These are phyloP conservation scores for Umbelopsis sp. DNA, from an alignment of 192 early-diverging fungal genomes.

Conservation along the genomic window DNA sequence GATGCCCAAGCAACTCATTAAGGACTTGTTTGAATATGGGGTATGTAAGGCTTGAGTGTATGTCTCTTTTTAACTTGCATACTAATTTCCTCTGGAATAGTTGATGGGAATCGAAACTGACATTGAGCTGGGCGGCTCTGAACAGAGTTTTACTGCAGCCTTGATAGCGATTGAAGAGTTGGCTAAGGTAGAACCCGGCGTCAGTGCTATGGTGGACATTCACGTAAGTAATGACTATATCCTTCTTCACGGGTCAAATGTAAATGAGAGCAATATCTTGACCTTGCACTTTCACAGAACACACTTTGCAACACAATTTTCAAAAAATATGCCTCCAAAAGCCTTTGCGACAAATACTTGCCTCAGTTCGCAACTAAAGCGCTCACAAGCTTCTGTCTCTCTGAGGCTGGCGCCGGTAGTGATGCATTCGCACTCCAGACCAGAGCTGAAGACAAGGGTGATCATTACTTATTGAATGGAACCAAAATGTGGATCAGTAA, in stretches of 20 bases:
- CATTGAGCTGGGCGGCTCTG: slow-evolving; percentile 78
- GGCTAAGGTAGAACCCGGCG: slow-evolving; percentile 92
- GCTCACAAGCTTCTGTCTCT: slow-evolving; percentile 50
- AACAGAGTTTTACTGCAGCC: slow-evolving; percentile 77
- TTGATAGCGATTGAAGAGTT: slow-evolving; percentile 88
- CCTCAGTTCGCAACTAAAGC: slow-evolving; percentile 77
- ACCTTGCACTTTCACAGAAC: slow-evolving; percentile 59
- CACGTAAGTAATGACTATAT: slow-evolving; percentile 48
- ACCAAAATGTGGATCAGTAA: slow-evolving; percentile 94
- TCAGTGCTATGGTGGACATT: slow-evolving; percentile 89
- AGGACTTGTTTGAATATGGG: slow-evolving; percentile 87
- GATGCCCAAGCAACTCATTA: slow-evolving; percentile 77
- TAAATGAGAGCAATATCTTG: neutral
- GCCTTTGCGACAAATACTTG: slow-evolving; percentile 82
- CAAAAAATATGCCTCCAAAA: slow-evolving; percentile 72
- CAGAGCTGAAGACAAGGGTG: slow-evolving; percentile 80
- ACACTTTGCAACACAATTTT: slow-evolving; percentile 94
- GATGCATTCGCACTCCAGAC: slow-evolving; percentile 95
- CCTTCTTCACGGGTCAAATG: neutral
- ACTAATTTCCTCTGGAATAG: slow-evolving; percentile 25
- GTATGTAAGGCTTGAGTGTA: slow-evolving; percentile 45
- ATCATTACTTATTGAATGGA: slow-evolving; percentile 89
- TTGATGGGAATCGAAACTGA: slow-evolving; percentile 95
- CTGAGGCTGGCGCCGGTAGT: slow-evolving; percentile 87
- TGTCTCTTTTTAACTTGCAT: neutral